These are phyloP conservation scores for Corylus americana DNA, from an alignment of 306 rosid species.

Conservation along the genomic window DNA sequence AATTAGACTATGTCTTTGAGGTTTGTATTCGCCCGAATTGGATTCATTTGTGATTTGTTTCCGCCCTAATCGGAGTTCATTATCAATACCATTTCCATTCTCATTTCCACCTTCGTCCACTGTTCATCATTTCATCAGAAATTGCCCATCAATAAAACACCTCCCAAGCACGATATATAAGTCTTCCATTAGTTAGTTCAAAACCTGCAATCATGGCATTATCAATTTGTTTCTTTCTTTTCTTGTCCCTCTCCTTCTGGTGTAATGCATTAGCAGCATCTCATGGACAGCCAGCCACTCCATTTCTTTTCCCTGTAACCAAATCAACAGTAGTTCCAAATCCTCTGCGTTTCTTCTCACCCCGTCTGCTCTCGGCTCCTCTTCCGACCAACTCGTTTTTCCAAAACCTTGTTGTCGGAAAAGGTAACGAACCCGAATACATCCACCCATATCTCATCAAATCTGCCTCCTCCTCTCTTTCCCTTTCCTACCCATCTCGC, in stretches of 20 bases:
- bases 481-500: conserved; percentile 67
- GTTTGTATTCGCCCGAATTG: too few relatives aligned
- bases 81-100: too few relatives aligned
- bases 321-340: conserved; percentile 71
- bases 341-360: conserved; percentile 70
- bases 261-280: conserved; percentile 17
- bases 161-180: neutral
- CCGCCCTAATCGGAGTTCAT: too few relatives aligned
- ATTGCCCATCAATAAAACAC: too few relatives aligned
- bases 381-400: conserved; percentile 89
- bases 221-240: neutral
- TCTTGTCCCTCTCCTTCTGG: neutral
- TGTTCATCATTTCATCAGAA: too few relatives aligned
- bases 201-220: conserved; percentile 1
- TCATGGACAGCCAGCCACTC: conserved; percentile 24
- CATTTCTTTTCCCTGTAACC: conserved; percentile 59
- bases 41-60: too few relatives aligned
- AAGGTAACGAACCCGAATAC: conserved; percentile 75
- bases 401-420: conserved; percentile 70
- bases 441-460: conserved; percentile 82
- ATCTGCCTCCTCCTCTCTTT: conserved; percentile 54
- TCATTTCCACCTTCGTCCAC: too few relatives aligned
- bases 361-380: conserved; percentile 54
- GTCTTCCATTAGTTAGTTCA: neutral
- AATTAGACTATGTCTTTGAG: too few relatives aligned